Base-by-base conservation (phyloP, 768 basidiomycete species). In the Psilocybe cubensis region DNA sequence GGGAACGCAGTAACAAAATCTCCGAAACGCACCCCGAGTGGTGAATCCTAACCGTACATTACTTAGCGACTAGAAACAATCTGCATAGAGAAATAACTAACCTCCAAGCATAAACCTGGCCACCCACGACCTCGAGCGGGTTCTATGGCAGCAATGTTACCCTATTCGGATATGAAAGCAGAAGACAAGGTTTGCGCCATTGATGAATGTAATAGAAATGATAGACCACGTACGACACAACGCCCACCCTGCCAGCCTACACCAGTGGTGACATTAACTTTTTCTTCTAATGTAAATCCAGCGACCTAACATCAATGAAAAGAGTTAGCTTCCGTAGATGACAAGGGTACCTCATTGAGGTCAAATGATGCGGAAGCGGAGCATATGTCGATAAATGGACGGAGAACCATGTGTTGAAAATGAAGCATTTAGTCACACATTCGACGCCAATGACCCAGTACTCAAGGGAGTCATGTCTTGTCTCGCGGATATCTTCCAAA, bases 1-100 rank as follows among this genome's bases (percentile, higher is more conserved):
- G 96, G 94, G 75, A 94, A 96, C 0, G 83, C 83, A 3, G 88
- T 89, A 5, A 85, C 85, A 29, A 81, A 85, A 68, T 95, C 89
- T 0, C 84, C 83, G 61, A 80, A 76, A 44, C 94, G 88, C 18
- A 96, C 85, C 3, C 94, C 94, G 0, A 92, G 77, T 2, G 91
- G 91, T 20, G 87, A 85, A 61, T 90, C 87, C 80, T 86, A 52
- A 23, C 20, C 24, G 38, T 44, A 14, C 5, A 6, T 8, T 17
- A 42, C 6, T 35, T n/a, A n/a, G n/a, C 33, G 9, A 9, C 33
- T 9, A 42, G 6, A 7, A 42, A n/a, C 17, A 6, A 6, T 17
- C 41, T 12, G 8, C 41, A 42, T 21, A 17, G 10, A 9, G 11
- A 3, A 21, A 23, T 21, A 24, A 58, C 74, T 1, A 20, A 83